Evolutionary conservation across 106 monocot genomes (phyloP).

Genomic region (Dendrobium nobile): DNA sequence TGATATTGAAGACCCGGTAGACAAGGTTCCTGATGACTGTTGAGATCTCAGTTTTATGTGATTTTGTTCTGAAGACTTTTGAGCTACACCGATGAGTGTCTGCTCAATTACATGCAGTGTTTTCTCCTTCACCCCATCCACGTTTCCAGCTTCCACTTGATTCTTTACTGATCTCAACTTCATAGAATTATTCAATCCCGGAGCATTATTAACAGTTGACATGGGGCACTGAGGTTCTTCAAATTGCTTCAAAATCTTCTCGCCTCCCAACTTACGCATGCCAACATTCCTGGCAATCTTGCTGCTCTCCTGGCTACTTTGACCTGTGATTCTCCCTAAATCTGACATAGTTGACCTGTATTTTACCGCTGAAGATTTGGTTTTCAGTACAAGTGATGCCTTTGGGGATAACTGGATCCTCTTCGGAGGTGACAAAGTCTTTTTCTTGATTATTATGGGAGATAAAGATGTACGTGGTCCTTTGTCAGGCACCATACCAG

Average conservation of each 20-base stretch:
- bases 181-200: conserved; percentile 6
- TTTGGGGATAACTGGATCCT: conserved; percentile 5
- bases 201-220: conserved; percentile 2
- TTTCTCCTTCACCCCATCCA: conserved; percentile 15
- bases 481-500: conserved; percentile 11
- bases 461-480: conserved; percentile 5
- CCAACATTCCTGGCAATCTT: background rate
- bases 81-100: conserved; percentile 9
- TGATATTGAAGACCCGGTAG: conserved; percentile 1
- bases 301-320: conserved; percentile 13
- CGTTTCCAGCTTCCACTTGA: conserved; percentile 12
- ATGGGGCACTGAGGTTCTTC: conserved; percentile 6
- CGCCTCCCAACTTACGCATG: background rate
- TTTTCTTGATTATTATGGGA: conserved; percentile 18
- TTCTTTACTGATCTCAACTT: conserved; percentile 18
- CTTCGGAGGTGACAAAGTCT: conserved; percentile 7
- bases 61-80: conserved; percentile 4
- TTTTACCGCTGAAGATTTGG: conserved; percentile 6
- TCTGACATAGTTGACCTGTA: conserved; percentile 2
- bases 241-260: conserved; percentile 8
- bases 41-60: conserved; percentile 3
- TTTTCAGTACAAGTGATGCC: conserved; percentile 1
- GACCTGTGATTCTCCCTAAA: conserved; percentile 7
- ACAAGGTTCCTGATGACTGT: conserved; percentile 4
- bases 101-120: conserved; percentile 28